A percentile compares a stretch with the other conserved stretches of the same genome.
phyloP scores from a whole-genome alignment of 169 alveolate species.

The Babesia ovata region DNA sequence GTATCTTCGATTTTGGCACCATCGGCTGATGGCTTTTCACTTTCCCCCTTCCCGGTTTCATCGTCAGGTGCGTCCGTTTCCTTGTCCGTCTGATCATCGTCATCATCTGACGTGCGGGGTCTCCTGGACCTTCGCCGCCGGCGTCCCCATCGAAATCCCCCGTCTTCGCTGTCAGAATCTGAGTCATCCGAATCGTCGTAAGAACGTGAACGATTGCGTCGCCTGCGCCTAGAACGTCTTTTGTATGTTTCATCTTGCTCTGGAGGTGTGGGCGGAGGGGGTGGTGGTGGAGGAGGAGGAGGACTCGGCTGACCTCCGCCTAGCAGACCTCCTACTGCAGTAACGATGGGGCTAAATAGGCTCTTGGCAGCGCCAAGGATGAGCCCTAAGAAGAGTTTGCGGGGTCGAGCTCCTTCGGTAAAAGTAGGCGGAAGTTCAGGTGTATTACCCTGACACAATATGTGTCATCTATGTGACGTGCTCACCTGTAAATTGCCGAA shows the following conservation, averaged over 20 bases:
- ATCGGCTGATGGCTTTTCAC: no score
- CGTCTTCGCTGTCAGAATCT: not conserved
- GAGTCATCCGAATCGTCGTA: slow-evolving; percentile 8
- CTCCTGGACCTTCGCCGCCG: slow-evolving; percentile 8
- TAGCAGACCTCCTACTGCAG: not conserved
- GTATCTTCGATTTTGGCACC: no score
- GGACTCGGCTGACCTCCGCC: slow-evolving; percentile 19
- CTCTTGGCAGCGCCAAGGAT: slow-evolving; percentile 16
- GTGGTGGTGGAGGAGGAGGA: slow-evolving; percentile 57
- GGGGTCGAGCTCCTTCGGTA: slow-evolving; percentile 31
- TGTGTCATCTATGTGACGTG: no score
- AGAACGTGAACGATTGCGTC: not conserved
- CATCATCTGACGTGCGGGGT: not conserved
- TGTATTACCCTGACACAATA: not conserved
- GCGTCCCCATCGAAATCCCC: slow-evolving; percentile 7
- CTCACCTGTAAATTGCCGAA: not conserved
- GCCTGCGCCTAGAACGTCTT: not conserved
- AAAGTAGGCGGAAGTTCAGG: not conserved
- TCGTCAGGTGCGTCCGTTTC: not conserved
- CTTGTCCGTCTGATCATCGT: slow-evolving; percentile 2
- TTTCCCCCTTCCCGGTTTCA: not conserved
- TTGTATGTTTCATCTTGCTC: slow-evolving; percentile 5
- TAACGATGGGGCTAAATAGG: slow-evolving; percentile 40
- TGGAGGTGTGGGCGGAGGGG: slow-evolving; percentile 56
- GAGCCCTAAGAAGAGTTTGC: slow-evolving; percentile 32